phyloP scores from a whole-genome alignment of 352 stramenopile genomes.

The Pilasporangium apinafurcum region DNA sequence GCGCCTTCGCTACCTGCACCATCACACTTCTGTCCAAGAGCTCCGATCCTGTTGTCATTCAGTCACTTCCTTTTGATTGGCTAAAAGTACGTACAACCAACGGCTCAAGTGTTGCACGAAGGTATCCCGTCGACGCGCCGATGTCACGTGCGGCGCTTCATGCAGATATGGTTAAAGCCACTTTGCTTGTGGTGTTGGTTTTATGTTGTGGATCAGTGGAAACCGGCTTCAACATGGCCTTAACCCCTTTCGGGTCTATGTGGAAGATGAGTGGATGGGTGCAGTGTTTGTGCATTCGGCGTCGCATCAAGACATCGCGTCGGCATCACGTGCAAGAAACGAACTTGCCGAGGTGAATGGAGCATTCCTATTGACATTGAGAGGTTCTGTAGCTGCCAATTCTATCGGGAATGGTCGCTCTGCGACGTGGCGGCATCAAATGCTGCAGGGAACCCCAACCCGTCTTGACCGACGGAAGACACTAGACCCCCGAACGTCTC shows the following conservation, averaged over 20 bases:
- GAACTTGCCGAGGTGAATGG: too few species aligned
- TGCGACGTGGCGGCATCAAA: too few species aligned
- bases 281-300: background rate
- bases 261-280: background rate
- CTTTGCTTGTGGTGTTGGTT: background rate
- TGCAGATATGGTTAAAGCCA: background rate
- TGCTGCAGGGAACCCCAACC: too few species aligned
- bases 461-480: too few species aligned
- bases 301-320: background rate
- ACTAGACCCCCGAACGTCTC: too few species aligned
- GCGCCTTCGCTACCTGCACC: constrained; percentile 53
- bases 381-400: too few species aligned
- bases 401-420: too few species aligned
- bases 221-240: background rate
- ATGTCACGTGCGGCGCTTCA: constrained; percentile 9
- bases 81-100: constrained; percentile 3
- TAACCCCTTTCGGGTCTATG: background rate
- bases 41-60: background rate
- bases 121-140: background rate
- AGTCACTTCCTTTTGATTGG: constrained; percentile 5
- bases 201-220: background rate
- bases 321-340: too few species aligned
- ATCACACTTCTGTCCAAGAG: constrained; percentile 11
- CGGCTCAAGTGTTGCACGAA: constrained; percentile 1
- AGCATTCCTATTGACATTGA: too few species aligned